A percentile compares a stretch with the other conserved stretches of the same genome.
Evolutionary conservation across 331 rosid species (phyloP).

Genomic region (Cucumis variabilis): DNA sequence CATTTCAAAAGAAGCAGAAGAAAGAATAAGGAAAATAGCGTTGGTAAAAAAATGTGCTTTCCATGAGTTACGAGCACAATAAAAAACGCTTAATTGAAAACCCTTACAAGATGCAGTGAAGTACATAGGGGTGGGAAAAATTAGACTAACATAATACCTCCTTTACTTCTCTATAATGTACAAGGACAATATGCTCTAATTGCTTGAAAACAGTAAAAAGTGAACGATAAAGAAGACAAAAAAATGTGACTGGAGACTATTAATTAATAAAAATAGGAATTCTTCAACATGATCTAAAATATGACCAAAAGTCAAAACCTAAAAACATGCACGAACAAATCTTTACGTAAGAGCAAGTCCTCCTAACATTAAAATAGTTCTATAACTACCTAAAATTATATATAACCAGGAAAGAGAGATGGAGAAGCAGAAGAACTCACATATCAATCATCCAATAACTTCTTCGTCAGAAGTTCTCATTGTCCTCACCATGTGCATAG

Average conservation of each 20-base stretch:
- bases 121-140: background rate
- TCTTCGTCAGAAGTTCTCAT: conserved; percentile 69
- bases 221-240: conserved; percentile 22
- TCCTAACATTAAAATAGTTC: background rate
- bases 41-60: conserved; percentile 6
- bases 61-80: background rate
- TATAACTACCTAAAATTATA: conserved; percentile 1
- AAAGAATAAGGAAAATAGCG: background rate
- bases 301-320: background rate
- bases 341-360: background rate
- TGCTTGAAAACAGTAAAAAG: conserved; percentile 51
- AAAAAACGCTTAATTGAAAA: background rate
- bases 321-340: background rate
- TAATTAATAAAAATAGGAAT: background rate
- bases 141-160: conserved; percentile 49
- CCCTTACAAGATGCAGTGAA: background rate
- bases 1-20: background rate
- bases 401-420: conserved; percentile 18
- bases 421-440: conserved; percentile 45
- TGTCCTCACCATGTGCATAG: conserved; percentile 87
- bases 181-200: conserved; percentile 80
- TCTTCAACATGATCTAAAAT: background rate
- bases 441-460: conserved; percentile 86
- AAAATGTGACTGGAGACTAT: background rate
- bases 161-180: conserved; percentile 73